Conservation (phyloP, 2,329 filamentous ascomycete genomes). For the Trichoderma endophyticum region DNA sequence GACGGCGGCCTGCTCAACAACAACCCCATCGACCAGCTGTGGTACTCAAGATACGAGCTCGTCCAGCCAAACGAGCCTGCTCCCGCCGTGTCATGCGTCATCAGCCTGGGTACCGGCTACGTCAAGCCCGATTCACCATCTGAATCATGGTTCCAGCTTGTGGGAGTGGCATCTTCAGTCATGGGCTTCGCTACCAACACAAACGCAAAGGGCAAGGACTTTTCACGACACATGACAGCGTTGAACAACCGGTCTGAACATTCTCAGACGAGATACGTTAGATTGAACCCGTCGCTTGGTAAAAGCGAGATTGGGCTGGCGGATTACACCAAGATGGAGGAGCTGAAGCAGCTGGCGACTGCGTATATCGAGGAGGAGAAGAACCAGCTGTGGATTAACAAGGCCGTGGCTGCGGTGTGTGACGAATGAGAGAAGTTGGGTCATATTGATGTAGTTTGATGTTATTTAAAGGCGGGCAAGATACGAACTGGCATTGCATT, state of each 20-base stretch:
- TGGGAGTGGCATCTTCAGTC: neutral
- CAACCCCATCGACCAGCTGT: conserved; percentile 15
- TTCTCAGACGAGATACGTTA: neutral
- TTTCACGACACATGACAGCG: conserved; percentile 8
- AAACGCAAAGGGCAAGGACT: conserved; percentile 14
- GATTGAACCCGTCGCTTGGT: neutral
- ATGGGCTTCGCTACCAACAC: conserved; percentile 12
- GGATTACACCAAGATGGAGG: conserved; percentile 11
- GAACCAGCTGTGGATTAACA: conserved; percentile 6
- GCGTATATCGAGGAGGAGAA: neutral
- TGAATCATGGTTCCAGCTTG: conserved; percentile 7
- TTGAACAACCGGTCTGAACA: neutral
- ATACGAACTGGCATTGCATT: neutral
- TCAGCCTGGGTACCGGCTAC: conserved; percentile 9
- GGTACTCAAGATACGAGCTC: conserved; percentile 10
- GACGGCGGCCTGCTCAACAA: conserved; percentile 11
- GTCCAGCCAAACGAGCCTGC: neutral
- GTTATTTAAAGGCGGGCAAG: neutral
- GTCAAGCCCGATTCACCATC: neutral
- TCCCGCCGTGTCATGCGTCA: neutral
- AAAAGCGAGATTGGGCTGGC: neutral
- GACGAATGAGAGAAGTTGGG: neutral
- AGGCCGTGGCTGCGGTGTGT: conserved; percentile 7
- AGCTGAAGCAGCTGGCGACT: conserved; percentile 1
- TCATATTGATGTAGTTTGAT: neutral